These are phyloP conservation scores for Murraya paniculata DNA, from an alignment of 345 rosid genomes.

Conservation along the genomic window DNA sequence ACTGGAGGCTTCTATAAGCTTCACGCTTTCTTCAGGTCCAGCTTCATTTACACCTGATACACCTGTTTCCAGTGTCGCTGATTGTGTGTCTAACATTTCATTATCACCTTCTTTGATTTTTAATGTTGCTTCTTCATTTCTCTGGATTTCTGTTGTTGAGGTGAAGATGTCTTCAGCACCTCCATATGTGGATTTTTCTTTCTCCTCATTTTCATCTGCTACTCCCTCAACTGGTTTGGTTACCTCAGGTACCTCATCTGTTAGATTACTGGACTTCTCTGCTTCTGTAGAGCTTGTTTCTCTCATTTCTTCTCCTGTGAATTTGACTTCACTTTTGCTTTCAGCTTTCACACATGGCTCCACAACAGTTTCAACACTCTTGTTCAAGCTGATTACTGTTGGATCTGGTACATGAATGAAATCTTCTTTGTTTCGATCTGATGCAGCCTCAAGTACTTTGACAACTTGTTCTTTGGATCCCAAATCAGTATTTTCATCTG, in stretches of 20 bases:
- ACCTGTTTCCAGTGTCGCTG: conserved; percentile 12
- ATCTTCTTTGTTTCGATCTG: conserved; percentile 16
- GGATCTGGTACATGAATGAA: conserved; percentile 9
- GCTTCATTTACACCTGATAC: conserved; percentile 10
- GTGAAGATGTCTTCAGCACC: conserved; percentile 5
- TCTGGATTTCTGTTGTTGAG: conserved; percentile 15
- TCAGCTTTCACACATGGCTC: conserved; percentile 5
- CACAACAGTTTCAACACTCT: conserved; percentile 1
- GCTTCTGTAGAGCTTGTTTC: conserved; percentile 20
- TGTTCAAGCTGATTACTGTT: conserved; percentile 20
- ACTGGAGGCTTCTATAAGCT: conserved; percentile 14
- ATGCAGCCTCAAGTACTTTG: conserved; percentile 12
- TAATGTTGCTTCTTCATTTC: conserved; percentile 1
- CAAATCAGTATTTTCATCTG: conserved; percentile 15
- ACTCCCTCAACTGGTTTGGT: conserved; percentile 7
- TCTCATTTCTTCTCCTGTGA: conserved; percentile 6
- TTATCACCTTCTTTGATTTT: background rate
- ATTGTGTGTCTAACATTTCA: conserved; percentile 2
- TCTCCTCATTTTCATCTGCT: conserved; percentile 8
- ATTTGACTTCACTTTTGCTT: background rate
- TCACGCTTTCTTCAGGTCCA: conserved; percentile 1
- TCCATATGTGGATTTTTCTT: background rate
- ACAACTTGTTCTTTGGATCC: conserved; percentile 18
- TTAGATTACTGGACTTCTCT: conserved; percentile 9
- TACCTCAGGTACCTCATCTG: conserved; percentile 8